A percentile compares a stretch with the other conserved stretches of the same genome.
Conservation (phyloP, 2,329 filamentous ascomycete species). For the Coleophoma eucalyptorum region DNA sequence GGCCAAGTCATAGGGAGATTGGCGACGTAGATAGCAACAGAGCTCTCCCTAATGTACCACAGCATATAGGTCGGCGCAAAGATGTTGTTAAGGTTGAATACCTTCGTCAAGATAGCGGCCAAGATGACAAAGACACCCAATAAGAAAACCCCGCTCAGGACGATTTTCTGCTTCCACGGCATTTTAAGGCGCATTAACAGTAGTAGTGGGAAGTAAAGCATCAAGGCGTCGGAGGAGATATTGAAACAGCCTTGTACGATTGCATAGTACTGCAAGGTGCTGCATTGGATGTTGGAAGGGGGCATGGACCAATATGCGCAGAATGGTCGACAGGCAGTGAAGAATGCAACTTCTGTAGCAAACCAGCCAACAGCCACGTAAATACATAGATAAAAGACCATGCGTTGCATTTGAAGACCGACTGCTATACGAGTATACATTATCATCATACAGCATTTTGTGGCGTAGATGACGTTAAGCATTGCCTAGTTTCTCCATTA, state of each 20-base stretch:
- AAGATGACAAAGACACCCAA: conserved; percentile 43
- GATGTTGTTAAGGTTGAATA: conserved; percentile 33
- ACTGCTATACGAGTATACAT: conserved; percentile 52
- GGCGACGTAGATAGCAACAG: conserved; percentile 47
- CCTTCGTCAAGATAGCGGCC: conserved; percentile 43
- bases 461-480: conserved; percentile 49
- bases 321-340: conserved; percentile 49
- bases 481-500: conserved; percentile 18
- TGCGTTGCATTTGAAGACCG: conserved; percentile 37
- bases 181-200: conserved; percentile 46
- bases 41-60: conserved; percentile 49
- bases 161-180: conserved; percentile 43
- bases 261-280: conserved; percentile 50
- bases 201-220: conserved; percentile 53
- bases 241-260: conserved; percentile 56
- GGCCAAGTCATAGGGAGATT: conserved; percentile 48
- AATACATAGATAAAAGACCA: conserved; percentile 41
- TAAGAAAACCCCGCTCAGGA: conserved; percentile 41
- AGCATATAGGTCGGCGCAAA: conserved; percentile 28
- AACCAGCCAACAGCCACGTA: conserved; percentile 45
- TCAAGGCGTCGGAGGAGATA: conserved; percentile 53
- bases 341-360: conserved; percentile 43
- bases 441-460: conserved; percentile 53
- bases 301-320: conserved; percentile 53
- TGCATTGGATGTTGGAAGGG: conserved; percentile 46